Evolutionary conservation across 1,284 basidiomycete species (phyloP).

Genomic region (Ceratobasidium sp.): DNA sequence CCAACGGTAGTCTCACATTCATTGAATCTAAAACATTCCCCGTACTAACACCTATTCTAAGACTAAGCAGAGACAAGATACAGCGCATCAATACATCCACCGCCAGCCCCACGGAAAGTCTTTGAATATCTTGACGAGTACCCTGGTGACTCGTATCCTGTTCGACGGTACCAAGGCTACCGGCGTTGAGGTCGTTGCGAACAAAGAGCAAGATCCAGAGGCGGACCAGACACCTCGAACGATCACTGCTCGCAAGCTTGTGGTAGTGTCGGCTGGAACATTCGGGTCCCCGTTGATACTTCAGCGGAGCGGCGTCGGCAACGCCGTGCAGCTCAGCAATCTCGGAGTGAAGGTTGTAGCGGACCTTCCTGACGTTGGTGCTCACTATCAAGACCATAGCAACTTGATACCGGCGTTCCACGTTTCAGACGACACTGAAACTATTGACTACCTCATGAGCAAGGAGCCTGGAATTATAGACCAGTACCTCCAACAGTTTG

Average conservation of each 20-base stretch:
- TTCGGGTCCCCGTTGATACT: conserved; percentile 66
- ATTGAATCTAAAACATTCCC: not conserved
- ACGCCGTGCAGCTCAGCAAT: conserved; percentile 59
- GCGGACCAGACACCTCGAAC: conserved; percentile 30
- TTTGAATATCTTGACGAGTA: conserved; percentile 24
- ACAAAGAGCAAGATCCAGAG: conserved; percentile 17
- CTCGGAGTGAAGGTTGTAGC: conserved; percentile 61
- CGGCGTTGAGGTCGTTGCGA: conserved; percentile 31
- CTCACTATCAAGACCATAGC: conserved; percentile 64
- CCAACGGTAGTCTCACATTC: conserved; percentile 26
- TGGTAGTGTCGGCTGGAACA: conserved; percentile 37
- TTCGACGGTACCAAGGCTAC: conserved; percentile 43
- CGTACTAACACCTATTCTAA: not conserved
- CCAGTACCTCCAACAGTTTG: not conserved
- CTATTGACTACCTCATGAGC: conserved; percentile 30
- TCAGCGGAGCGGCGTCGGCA: conserved; percentile 69
- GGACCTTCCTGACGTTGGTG: conserved; percentile 70
- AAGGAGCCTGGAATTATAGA: conserved; percentile 31
- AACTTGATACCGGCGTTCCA: conserved; percentile 14
- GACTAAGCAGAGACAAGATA: conserved; percentile 33
- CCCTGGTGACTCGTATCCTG: conserved; percentile 27
- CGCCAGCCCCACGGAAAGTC: conserved; percentile 28
- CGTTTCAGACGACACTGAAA: conserved; percentile 15
- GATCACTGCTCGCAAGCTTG: conserved; percentile 41
- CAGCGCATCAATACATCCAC: conserved; percentile 30